Base-by-base conservation (phyloP, 768 basidiomycete species). In the Coprinellus micaceus region DNA sequence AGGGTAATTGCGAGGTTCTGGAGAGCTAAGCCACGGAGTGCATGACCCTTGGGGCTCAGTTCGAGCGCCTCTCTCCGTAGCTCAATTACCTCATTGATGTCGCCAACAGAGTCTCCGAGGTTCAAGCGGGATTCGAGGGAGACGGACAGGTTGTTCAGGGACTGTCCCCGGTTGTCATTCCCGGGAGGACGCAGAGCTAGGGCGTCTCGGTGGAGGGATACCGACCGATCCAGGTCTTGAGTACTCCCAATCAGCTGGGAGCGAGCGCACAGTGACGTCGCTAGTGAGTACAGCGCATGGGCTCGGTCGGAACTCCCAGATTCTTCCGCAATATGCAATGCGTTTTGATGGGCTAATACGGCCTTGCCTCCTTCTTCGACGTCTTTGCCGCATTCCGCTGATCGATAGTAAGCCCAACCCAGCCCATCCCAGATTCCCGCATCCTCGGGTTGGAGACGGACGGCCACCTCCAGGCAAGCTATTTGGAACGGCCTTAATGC, bases 61-160 rank as follows among this genome's bases (percentile, higher is more conserved):
- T n/a, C 17, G 15, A 52, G 15, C 13, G 22, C 50, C n/a, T 52
- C 30, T 10, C 50, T 10, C 19, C 21, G 21, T 11, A 52, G 6
- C 3, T 29, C 10, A 26, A 52, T 30, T 11, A 25, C 29, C 19
- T 52, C 50, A 9, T 52, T 22, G 11, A 41, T 33, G 40, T 39
- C 40, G 9, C 39, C 50, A 10, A 19, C 9, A n/a, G 50, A 17
- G 26, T 19, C 50, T n/a, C 19, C 36, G 6, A 1, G 28, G 12
- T 1, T 12, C 26, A 52, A 52, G 15, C 33, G n/a, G 50, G 13
- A 15, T n/a, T 10, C 19, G 2, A 52, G 33, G 10, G 22, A 13
- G 37, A 21, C 50, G 36, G 60, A 64, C 17, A 64, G 58, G 29
- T 54, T 54, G 53, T 24, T 54, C 7, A 54, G 53, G 25, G 29